A percentile compares a stretch with the other conserved stretches of the same genome.
These are phyloP conservation scores for Aspergillus ellipticus DNA, from an alignment of 495 filamentous ascomycete genomes.

Conservation along the genomic window DNA sequence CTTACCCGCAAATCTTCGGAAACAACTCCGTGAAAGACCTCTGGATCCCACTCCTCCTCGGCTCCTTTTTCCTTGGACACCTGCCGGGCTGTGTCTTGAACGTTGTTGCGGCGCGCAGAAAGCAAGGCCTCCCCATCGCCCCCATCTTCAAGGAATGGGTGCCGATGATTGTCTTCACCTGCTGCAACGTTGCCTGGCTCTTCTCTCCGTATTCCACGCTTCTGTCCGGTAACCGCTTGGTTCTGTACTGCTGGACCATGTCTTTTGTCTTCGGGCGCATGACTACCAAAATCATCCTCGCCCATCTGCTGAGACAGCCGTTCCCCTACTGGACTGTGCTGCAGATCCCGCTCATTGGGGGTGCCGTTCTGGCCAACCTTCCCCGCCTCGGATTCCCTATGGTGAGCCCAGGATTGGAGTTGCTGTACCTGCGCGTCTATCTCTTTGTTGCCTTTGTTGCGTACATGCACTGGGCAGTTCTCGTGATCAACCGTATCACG, in stretches of 20 bases:
- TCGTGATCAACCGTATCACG: constrained; percentile 91
- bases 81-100: constrained; percentile 77
- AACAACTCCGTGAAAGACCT: constrained; percentile 72
- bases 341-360: constrained; percentile 77
- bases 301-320: constrained; percentile 86
- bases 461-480: constrained; percentile 87
- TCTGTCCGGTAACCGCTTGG: constrained; percentile 74
- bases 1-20: constrained; percentile 56
- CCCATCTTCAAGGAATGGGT: constrained; percentile 94
- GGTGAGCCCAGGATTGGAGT: constrained; percentile 58
- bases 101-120: constrained; percentile 70
- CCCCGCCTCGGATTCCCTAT: constrained; percentile 70
- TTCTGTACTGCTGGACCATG: constrained; percentile 90
- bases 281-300: constrained; percentile 99
- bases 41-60: constrained; percentile 76
- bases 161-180: constrained; percentile 77
- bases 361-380: constrained; percentile 78
- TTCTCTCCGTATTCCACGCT: constrained; percentile 81
- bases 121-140: constrained; percentile 67
- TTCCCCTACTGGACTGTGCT: constrained; percentile 97
- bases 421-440: constrained; percentile 78
- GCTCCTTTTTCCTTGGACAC: constrained; percentile 72
- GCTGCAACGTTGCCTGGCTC: constrained; percentile 75
- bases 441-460: constrained; percentile 74
- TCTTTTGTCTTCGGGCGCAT: constrained; percentile 98